Conservation (phyloP, 2,329 filamentous ascomycete genomes). For the Pseudogymnoascus sp. region DNA sequence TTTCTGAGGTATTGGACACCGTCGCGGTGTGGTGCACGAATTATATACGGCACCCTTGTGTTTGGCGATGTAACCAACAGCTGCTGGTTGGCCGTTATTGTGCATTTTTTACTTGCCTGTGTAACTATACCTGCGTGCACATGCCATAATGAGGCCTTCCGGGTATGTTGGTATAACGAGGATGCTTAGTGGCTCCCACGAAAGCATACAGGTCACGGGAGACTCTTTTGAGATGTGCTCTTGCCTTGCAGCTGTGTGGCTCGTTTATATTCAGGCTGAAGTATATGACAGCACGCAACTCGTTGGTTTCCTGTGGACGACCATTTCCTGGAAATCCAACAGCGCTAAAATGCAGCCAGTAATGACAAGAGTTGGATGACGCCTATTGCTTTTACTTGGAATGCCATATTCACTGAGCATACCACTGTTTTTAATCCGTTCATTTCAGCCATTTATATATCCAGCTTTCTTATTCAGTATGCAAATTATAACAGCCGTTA, state of each 20-base stretch:
- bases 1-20: background rate
- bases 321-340: background rate
- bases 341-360: background rate
- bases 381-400: background rate
- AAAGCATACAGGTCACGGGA: background rate
- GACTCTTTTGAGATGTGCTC: background rate
- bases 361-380: background rate
- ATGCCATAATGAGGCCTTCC: background rate
- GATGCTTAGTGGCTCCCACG: conserved; percentile 4
- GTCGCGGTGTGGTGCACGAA: background rate
- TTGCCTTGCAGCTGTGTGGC: background rate
- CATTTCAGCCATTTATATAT: background rate
- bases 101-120: background rate
- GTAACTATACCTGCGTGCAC: background rate
- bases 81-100: background rate
- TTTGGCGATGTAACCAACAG: background rate
- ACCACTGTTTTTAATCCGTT: background rate
- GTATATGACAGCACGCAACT: background rate
- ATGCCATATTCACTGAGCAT: background rate
- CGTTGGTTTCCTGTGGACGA: background rate
- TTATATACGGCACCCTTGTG: background rate
- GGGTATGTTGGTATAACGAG: background rate
- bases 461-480: background rate
- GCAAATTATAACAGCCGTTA: too few species aligned
- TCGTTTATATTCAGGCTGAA: background rate